phyloP scores from a whole-genome alignment of 805 yeast species.

The Schwanniomyces sp. region DNA sequence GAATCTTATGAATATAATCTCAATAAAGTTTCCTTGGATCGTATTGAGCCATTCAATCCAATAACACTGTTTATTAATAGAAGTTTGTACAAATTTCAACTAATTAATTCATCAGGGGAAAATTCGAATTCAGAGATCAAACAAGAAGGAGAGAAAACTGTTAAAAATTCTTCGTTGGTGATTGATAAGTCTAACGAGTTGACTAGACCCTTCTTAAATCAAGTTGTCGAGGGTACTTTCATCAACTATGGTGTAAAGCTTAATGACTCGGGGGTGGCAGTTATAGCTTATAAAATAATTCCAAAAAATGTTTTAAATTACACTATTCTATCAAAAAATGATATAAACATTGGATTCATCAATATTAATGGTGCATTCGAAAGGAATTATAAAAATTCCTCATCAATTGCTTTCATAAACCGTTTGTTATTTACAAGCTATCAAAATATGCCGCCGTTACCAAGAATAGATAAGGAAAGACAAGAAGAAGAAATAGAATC shows the following conservation, averaged over 20 bases:
- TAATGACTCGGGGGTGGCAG: constrained; percentile 16
- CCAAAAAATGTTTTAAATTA: constrained; percentile 29
- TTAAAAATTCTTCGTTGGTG: background rate
- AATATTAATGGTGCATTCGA: constrained; percentile 9
- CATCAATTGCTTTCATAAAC: constrained; percentile 24
- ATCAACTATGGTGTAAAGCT: constrained; percentile 22
- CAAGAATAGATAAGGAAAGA: constrained; percentile 8
- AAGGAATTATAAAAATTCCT: constrained; percentile 4
- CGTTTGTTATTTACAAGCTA: constrained; percentile 20
- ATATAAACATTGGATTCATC: constrained; percentile 24
- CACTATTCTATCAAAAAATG: constrained; percentile 22
- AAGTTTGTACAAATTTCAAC: constrained; percentile 19
- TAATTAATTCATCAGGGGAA: constrained; percentile 16
- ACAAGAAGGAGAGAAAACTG: constrained; percentile 3
- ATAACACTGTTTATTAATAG: constrained; percentile 18
- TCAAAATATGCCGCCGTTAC: constrained; percentile 19
- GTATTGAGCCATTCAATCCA: constrained; percentile 3
- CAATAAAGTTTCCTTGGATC: background rate
- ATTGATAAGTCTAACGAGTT: constrained; percentile 5
- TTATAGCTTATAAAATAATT: constrained; percentile 21
- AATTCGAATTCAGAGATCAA: constrained; percentile 6
- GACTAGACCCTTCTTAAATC: constrained; percentile 16
- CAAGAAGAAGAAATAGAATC: constrained; percentile 4
- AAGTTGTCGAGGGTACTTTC: constrained; percentile 25
- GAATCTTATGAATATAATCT: constrained; percentile 10